These are phyloP conservation scores for Zea mays DNA, from an alignment of 176 grass and related monocot genomes.

Conservation along the genomic window Zm-B73-REFERENCE-NAM-5.0 NC_050097.1:2917001-2917500, in stretches of 20 bases:
- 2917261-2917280: neutral
- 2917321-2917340: neutral
- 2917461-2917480: neutral
- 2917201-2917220: neutral
- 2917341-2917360: neutral
- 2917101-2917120: neutral
- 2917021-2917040: neutral
- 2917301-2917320: neutral
- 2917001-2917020: neutral
- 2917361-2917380: neutral
- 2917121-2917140: neutral
- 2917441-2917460: neutral
- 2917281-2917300: neutral
- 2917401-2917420: neutral
- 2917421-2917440: neutral
- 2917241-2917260: neutral
- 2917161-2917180: neutral
- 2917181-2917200: neutral
- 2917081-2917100: neutral
- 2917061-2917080: neutral
- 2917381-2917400: slow-evolving; percentile 4
- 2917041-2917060: neutral
- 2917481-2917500: slow-evolving; percentile 20
- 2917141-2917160: neutral
- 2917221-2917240: neutral